phyloP scores from a whole-genome alignment of 2,329 filamentous ascomycete genomes.

The Colletotrichum sp. region DNA sequence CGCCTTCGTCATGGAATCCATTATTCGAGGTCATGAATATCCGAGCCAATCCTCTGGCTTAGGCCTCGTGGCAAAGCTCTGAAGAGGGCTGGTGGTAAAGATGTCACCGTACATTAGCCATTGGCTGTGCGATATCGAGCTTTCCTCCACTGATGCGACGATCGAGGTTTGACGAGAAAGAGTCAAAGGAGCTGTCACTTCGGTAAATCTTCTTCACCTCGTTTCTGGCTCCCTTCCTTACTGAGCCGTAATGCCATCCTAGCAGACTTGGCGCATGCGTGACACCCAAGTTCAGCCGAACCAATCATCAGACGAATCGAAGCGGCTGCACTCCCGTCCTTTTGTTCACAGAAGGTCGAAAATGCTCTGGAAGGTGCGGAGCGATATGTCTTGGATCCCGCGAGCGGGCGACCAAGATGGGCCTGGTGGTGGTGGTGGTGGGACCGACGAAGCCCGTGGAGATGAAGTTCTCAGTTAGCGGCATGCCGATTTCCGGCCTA shows the following conservation, averaged over 20 bases:
- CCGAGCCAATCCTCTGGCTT: background rate
- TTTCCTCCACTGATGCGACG: constrained; percentile 15
- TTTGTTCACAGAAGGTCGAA: background rate
- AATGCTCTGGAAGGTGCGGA: constrained; percentile 3
- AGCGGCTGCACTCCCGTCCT: background rate
- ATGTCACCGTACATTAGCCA: constrained; percentile 16
- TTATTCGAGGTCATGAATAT: background rate
- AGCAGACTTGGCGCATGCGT: background rate
- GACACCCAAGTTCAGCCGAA: constrained; percentile 5
- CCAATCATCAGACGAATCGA: constrained; percentile 4
- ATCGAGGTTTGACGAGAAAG: constrained; percentile 10
- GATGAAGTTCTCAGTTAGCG: background rate
- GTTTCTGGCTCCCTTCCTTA: background rate
- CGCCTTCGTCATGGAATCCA: background rate
- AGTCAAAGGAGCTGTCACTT: background rate
- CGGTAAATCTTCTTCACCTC: background rate
- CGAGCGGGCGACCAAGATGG: background rate
- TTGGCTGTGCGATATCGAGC: constrained; percentile 11
- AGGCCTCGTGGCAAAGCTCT: background rate
- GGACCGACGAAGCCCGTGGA: background rate
- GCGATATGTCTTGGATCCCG: background rate
- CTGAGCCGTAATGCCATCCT: background rate
- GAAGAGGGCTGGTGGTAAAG: background rate
- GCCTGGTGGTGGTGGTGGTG: background rate
- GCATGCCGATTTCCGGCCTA: constrained; percentile 11